Conservation (phyloP, 2,329 filamentous ascomycete genomes). For the Lecanicillium sp. region DNA sequence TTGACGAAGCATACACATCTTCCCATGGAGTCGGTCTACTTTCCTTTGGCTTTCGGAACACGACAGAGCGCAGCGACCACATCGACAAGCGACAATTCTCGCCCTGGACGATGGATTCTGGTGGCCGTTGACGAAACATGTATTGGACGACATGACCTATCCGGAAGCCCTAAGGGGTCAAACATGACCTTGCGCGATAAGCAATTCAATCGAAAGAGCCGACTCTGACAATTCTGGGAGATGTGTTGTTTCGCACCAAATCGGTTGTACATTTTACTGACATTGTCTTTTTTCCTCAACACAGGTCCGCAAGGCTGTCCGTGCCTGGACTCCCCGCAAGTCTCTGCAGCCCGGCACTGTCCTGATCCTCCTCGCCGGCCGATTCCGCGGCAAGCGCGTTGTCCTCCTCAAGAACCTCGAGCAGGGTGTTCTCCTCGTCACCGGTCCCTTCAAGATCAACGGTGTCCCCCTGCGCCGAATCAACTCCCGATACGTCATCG, state of each 20-base stretch:
- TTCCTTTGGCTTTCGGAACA: too few relatives aligned
- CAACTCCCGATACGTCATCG: conserved; percentile 90
- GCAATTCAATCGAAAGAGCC: background rate
- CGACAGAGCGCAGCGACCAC: too few relatives aligned
- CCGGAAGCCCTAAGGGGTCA: too few relatives aligned
- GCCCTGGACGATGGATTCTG: too few relatives aligned
- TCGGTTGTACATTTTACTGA: background rate
- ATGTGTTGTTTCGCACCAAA: background rate
- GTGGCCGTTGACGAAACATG: too few relatives aligned
- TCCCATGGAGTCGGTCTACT: too few relatives aligned
- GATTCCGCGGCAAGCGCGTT: conserved; percentile 99
- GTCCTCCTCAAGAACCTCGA: conserved; percentile 96
- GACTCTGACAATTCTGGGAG: background rate
- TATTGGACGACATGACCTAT: too few relatives aligned
- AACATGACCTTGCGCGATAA: too few relatives aligned
- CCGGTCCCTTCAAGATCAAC: conserved; percentile 99
- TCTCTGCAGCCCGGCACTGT: conserved; percentile 90
- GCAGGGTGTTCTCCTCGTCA: conserved; percentile 97
- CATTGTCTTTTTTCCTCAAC: conserved; percentile 15
- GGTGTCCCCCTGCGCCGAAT: conserved; percentile 94
- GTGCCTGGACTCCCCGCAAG: conserved; percentile 77
- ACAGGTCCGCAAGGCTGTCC: conserved; percentile 91
- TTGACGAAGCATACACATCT: too few relatives aligned
- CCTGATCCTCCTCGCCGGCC: conserved; percentile 97
- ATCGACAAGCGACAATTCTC: too few relatives aligned